A percentile compares a stretch with the other conserved stretches of the same genome.
Conservation (phyloP, 257 asterid genomes). For the Agastache rugosa region DNA sequence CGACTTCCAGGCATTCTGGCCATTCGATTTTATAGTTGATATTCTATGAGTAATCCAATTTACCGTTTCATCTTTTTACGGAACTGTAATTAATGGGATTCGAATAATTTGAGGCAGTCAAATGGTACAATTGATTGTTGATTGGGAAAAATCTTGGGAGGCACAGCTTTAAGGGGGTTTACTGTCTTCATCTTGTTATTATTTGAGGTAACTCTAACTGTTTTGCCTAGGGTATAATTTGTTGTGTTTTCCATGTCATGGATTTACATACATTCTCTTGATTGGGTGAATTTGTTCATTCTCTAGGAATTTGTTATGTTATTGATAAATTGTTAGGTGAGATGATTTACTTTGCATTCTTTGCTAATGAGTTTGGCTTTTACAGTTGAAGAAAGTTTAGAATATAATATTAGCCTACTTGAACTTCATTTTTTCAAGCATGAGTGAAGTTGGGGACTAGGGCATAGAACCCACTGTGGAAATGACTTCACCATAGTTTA, state of each 20-base stretch:
- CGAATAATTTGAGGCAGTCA: not conserved
- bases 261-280: not conserved
- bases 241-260: conserved; percentile 7
- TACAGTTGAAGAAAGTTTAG: conserved; percentile 8
- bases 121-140: conserved; percentile 19
- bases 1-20: not conserved
- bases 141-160: not conserved
- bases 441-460: not conserved
- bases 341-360: conserved; percentile 4
- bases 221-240: not conserved
- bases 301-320: not conserved
- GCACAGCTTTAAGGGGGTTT: not conserved
- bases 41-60: conserved; percentile 1
- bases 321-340: not conserved
- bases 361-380: conserved; percentile 3
- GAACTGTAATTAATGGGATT: not conserved
- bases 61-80: not conserved
- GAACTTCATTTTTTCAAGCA: conserved; percentile 10
- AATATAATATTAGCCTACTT: not conserved
- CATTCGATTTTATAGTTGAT: conserved; percentile 1
- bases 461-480: not conserved
- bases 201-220: conserved; percentile 17
- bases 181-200: conserved; percentile 4
- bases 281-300: conserved; percentile 3
- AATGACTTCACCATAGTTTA: conserved; percentile 5